These are phyloP conservation scores for Rosa lucieae DNA, from an alignment of 306 rosid genomes.

Conservation along the genomic window DNA sequence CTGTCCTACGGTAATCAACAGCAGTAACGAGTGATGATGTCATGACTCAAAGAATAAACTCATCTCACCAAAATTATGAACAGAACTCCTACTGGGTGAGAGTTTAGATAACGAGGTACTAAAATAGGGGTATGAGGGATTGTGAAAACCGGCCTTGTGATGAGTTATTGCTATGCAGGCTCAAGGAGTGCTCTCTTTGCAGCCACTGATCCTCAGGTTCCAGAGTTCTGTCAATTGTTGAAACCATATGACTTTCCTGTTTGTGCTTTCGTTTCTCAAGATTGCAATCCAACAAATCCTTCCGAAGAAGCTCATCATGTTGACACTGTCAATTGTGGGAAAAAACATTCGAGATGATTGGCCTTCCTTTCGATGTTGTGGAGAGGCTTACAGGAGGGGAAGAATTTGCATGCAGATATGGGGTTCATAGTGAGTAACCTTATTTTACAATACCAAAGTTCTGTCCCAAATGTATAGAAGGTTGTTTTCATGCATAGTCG, in stretches of 20 bases:
- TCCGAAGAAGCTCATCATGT: constrained; percentile 44
- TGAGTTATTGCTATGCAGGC: constrained; percentile 49
- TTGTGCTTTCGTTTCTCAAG: constrained; percentile 87
- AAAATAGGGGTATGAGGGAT: too few species aligned
- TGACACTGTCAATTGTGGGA: constrained; percentile 77
- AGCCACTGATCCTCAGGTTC: constrained; percentile 88
- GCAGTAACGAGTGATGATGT: too few species aligned
- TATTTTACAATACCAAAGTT: background rate
- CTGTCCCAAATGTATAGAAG: too few species aligned
- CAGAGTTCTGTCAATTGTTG: constrained; percentile 80
- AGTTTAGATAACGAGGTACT: too few species aligned
- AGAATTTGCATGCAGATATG: constrained; percentile 46
- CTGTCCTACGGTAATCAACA: too few species aligned
- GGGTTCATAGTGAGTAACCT: too few species aligned
- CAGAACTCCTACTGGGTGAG: background rate
- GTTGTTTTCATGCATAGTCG: too few species aligned
- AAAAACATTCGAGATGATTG: constrained; percentile 78
- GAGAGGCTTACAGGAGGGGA: constrained; percentile 57
- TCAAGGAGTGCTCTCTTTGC: constrained; percentile 90
- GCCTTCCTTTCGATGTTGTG: constrained; percentile 61
- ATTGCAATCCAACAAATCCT: constrained; percentile 62
- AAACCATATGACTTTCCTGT: constrained; percentile 86
- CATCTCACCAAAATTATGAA: too few species aligned
- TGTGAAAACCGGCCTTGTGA: background rate
- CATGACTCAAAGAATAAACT: too few species aligned